Conservation (phyloP, 176 grass and related monocot species). For the Dactylis glomerata region DNA sequence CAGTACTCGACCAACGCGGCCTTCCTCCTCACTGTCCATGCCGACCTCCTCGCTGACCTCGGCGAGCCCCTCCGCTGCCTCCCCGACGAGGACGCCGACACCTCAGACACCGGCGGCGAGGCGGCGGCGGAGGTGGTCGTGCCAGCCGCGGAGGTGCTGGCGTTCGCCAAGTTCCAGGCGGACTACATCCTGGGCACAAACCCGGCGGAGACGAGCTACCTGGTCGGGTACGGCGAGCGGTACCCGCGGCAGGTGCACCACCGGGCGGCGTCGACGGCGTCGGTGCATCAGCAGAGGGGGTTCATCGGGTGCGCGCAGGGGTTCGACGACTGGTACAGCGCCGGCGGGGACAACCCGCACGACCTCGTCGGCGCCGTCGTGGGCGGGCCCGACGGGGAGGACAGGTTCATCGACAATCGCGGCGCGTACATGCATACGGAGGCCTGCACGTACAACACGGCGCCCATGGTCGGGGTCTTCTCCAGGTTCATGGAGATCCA, state of each 20-base stretch:
- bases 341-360: slow-evolving; percentile 52
- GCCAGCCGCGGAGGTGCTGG: slow-evolving; percentile 33
- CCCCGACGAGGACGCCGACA: neutral
- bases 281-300: slow-evolving; percentile 38
- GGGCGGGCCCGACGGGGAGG: slow-evolving; percentile 66
- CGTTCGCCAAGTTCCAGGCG: slow-evolving; percentile 55
- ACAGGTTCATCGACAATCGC: slow-evolving; percentile 67
- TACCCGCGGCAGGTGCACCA: slow-evolving; percentile 76
- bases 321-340: slow-evolving; percentile 75
- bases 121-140: neutral
- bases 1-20: slow-evolving; percentile 76
- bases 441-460: slow-evolving; percentile 51
- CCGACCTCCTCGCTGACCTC: slow-evolving; percentile 46
- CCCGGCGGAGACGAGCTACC: slow-evolving; percentile 62
- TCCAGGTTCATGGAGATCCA: slow-evolving; percentile 60
- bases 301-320: slow-evolving; percentile 91
- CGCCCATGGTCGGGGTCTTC: slow-evolving; percentile 64
- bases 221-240: slow-evolving; percentile 59
- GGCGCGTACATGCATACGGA: slow-evolving; percentile 53
- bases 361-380: slow-evolving; percentile 78
- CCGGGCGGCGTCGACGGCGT: slow-evolving; percentile 71
- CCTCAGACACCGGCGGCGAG: neutral
- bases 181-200: slow-evolving; percentile 82
- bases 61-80: slow-evolving; percentile 45
- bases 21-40: slow-evolving; percentile 70